Evolutionary conservation across 768 basidiomycete genomes (phyloP).

Genomic region (Sarcodon sp.): DNA sequence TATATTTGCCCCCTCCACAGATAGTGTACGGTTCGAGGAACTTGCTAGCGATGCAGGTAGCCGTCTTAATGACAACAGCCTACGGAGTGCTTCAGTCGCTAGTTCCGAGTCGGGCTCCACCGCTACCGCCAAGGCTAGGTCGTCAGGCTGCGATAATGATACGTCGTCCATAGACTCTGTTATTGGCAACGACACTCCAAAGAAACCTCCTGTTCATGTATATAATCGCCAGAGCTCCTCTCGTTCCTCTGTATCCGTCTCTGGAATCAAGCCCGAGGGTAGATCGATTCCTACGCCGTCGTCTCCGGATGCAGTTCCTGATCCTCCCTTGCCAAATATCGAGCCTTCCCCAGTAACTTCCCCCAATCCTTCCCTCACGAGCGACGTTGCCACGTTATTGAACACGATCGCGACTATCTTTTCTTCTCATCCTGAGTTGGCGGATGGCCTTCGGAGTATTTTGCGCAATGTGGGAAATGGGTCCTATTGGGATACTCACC

Average conservation of each 20-base stretch:
- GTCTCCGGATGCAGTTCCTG: constrained; percentile 15
- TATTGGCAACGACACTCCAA: constrained; percentile 23
- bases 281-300: neutral
- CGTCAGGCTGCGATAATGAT: constrained; percentile 17
- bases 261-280: neutral
- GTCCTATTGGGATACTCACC: constrained; percentile 57
- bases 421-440: constrained; percentile 56
- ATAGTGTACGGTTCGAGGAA: neutral
- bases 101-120: neutral
- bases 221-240: constrained; percentile 16
- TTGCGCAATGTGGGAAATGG: constrained; percentile 48
- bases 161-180: constrained; percentile 29
- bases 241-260: neutral
- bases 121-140: constrained; percentile 31
- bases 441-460: constrained; percentile 54
- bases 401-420: constrained; percentile 41
- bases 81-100: too few relatives aligned
- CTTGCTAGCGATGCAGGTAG: neutral
- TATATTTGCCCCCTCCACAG: constrained; percentile 2
- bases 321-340: constrained; percentile 39
- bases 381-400: constrained; percentile 54
- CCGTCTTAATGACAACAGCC: neutral
- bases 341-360: constrained; percentile 15
- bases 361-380: constrained; percentile 24
- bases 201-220: constrained; percentile 54